Base-by-base conservation (phyloP, 768 basidiomycete species). In the Phanerochaete sordida region DNA sequence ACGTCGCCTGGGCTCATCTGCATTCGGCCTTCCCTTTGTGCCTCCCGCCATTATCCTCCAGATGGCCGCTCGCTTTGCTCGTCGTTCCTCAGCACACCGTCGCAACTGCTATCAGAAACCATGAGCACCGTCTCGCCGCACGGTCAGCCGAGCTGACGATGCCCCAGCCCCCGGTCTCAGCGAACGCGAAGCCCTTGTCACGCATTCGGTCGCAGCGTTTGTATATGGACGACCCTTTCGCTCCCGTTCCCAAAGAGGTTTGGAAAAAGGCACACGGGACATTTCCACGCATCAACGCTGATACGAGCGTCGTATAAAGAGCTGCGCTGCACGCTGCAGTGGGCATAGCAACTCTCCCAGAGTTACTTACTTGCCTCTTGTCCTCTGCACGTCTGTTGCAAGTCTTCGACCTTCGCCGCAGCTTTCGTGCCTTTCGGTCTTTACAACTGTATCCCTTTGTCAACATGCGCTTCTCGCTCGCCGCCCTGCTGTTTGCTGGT, bases 401-500 rank as follows among this genome's bases (percentile, higher is more conserved):
- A 63, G 49, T 56, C 47, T 60, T 67, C 60, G 60, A 62, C 68
- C 55, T 56, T 62, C 64, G 39, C 51, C 27, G 52, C 61, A 39
- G 30, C 58, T 16, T 35, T 52, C 45, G 56, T 64, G 58, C 59
- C 59, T 55, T 56, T 48, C 58, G 19, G 35, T 59, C 64, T 58
- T 49, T 63, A 37, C 44, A 56, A 57, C 52, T 33, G 44, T 23
- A 5, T 37, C 48, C 28, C 33, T 50, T 49, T 35, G 11, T 57
- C 64, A 79, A 50, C 57, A 88, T 88, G 87, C 85, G 80, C 68
- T 69, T 80, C 69, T 69, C 75, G 60, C 68, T 75, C 64, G 72
- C 75, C 66, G 76, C 76, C 67, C 72, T 77, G 65, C 65, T 67
- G 37, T 67, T 63, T 48, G 65, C 69, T 24, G 55, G 57, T 35